phyloP scores from a whole-genome alignment of 2,329 filamentous ascomycete genomes.

The Diplodia corticola region DNA sequence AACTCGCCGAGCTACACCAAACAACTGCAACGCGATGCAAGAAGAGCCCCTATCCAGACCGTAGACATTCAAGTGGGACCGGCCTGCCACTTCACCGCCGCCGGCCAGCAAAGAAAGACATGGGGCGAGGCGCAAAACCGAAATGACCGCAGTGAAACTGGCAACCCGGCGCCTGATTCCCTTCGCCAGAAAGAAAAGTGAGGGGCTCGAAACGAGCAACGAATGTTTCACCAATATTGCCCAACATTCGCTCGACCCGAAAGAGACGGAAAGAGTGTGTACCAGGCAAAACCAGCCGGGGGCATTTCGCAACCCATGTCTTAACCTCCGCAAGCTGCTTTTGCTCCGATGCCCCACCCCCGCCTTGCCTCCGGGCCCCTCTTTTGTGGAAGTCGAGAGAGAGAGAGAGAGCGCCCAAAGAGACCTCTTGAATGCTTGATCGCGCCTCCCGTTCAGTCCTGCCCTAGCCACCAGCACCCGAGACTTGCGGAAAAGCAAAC shows the following conservation, averaged over 20 bases:
- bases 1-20: slow-evolving; percentile 14
- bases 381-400: neutral
- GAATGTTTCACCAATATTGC: neutral
- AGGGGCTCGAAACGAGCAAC: neutral
- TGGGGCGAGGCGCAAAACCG: slow-evolving; percentile 5
- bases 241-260: neutral
- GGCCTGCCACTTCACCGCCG: neutral
- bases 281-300: neutral
- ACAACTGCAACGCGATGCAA: slow-evolving; percentile 9
- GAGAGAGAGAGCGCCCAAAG: neutral
- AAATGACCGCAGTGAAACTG: slow-evolving; percentile 11
- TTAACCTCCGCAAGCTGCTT: neutral
- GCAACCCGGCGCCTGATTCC: slow-evolving; percentile 2
- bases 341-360: neutral
- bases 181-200: neutral
- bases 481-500: slow-evolving; percentile 15
- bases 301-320: neutral
- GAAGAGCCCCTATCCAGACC: slow-evolving; percentile 19
- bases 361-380: neutral
- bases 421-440: slow-evolving; percentile 15
- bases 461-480: slow-evolving; percentile 3
- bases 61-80: neutral
- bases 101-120: slow-evolving; percentile 2
- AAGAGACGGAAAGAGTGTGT: neutral
- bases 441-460: slow-evolving; percentile 2